These are phyloP conservation scores for Obelidium mucronatum DNA, from an alignment of 192 early-diverging fungal species.

Conservation along the genomic window DNA sequence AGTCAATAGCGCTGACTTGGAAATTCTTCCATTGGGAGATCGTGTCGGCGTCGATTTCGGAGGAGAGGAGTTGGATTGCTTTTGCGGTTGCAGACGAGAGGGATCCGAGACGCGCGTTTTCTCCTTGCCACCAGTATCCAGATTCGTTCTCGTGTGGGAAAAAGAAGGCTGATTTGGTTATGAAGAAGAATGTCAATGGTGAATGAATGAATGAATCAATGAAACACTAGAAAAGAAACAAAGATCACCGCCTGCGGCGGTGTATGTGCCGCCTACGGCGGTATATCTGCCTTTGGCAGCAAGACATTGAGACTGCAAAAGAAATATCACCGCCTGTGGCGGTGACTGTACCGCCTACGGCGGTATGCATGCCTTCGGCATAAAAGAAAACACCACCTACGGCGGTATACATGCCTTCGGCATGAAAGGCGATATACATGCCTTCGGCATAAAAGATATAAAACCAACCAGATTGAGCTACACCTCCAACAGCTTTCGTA, in stretches of 20 bases:
- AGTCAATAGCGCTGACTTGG: background rate
- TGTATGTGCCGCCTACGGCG: too few species aligned
- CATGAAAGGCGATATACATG: too few species aligned
- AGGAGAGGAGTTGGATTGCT: constrained; percentile 5
- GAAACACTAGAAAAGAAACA: background rate
- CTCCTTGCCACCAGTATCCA: constrained; percentile 28
- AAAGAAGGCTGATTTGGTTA: constrained; percentile 16
- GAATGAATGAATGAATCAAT: background rate
- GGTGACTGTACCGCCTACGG: too few species aligned
- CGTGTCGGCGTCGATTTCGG: background rate
- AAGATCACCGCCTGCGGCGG: background rate
- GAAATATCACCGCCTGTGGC: too few species aligned
- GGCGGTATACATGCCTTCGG: too few species aligned
- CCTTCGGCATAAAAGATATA: too few species aligned
- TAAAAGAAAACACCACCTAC: too few species aligned
- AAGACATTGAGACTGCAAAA: too few species aligned
- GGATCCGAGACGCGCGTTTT: constrained; percentile 28
- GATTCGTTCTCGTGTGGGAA: constrained; percentile 26
- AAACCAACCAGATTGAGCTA: background rate
- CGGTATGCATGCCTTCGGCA: too few species aligned
- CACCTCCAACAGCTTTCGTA: background rate
- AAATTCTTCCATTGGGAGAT: background rate
- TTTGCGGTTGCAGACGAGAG: constrained; percentile 7
- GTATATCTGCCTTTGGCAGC: too few species aligned
- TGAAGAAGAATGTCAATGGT: background rate